Evolutionary conservation across 345 rosid species (phyloP), one percentile per base, ranked within the genome.

Genomic region (Brassica cretica): DNA sequence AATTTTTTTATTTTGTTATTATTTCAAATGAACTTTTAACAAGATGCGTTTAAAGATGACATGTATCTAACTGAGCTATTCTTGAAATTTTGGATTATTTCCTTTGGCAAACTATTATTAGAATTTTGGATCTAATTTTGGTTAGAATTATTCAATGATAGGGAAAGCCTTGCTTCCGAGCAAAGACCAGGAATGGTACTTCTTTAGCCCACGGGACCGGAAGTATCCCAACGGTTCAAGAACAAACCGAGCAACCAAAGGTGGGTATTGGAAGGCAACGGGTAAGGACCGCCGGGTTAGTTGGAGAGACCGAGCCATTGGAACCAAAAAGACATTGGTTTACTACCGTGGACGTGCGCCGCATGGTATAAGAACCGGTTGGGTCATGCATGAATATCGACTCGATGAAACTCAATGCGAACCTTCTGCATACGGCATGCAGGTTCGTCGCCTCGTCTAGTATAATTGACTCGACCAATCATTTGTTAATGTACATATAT

Each of bases 381-480:
- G 84, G 84, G 84, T 81, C 55, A 81, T 81, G 84, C 84, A 81
- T 30, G 84, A 81, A 76, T 81, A 81, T 68, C 75, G 84, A 44
- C 81, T 81, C 5, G 81, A 76, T 73, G 84, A 81, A 72, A 53
- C 37, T 8, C 81, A 81, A 60, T 81, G 80, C 59, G 74, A 76
- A 3, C 81, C 74, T 39, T 76, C 84, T 14, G 77, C 84, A 0
- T 81, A 68, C 69, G 81, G 81, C 64, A 76, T 81, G 81, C 80
- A 81, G 80, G 80, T 75, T 79, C 19, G 66, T 30, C 1, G 32
- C 51, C 4, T 29, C 1, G 5, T 18, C 70, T 74, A 49, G 8
- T 19, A n/a, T 58, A 72, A n/a, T 2, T 44, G 9, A 30, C n/a
- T 46, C 61, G 0, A n/a, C 39, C 24, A 53, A 51, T n/a, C 10